Base-by-base conservation (phyloP, 352 stramenopile genomes). In the Thalassiosira mediterranea region DNA sequence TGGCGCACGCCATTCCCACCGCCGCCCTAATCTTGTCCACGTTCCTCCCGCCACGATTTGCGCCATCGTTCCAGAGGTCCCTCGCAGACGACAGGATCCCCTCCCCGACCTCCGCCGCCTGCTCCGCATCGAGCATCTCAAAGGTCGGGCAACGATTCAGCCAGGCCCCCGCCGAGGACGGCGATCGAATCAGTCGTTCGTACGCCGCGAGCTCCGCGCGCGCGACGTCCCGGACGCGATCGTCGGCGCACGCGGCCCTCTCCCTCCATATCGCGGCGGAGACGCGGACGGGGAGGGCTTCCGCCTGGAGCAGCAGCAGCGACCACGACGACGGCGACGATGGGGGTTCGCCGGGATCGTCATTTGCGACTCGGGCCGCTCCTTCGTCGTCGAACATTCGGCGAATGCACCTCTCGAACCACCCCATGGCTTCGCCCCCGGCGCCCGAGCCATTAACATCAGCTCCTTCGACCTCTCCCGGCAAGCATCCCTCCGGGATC, bases 181-280 rank as follows among this genome's bases (percentile, higher is more conserved):
- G 0, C n/a, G 29, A 0, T 26, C 11, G 25, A 3, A 42, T 4
- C 1, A 60, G 23, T 2, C 84, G 77, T 40, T 74, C 32, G 58
- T 72, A 87, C n/a, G 81, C 71, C 31, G 70, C 59, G 15, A 88
- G 3, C 44, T 90, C 79, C 3, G 84, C 56, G 17, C 44, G 19
- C 34, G 84, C 71, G 53, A 88, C 67, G 67, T 88, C 80, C 26
- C 63, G 61, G 37, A 88, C 83, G 28, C 81, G 70, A 72, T 78
- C 58, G 53, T 87, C 78, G 25, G 52, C 40, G 17, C 51, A 77
- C 0, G 23, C 17, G 10, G 40, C 59, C 25, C 80, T 38, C 21
- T 78, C 44, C 54, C 60, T 44, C 72, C 80, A 88, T 47, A 86
- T 80, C 15, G 32, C 26, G 34, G 57, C 74, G 37, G 73, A 64